phyloP scores from a whole-genome alignment of 108 stramenopile genomes.

The Fragilaria crotonensis region DNA sequence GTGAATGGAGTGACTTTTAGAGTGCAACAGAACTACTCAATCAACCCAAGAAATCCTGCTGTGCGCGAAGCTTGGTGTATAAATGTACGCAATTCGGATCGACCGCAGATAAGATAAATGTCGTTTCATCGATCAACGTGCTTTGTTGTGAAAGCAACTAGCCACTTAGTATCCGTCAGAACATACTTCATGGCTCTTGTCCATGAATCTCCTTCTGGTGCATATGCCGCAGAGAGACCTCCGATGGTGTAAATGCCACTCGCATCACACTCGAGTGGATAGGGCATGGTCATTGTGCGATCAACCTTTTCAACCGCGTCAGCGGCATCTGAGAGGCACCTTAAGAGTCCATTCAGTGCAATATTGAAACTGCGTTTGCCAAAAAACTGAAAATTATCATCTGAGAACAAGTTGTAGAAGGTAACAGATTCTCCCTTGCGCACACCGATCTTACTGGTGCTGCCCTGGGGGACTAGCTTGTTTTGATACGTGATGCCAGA shows the following conservation, averaged over 20 bases:
- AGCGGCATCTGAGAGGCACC: constrained; percentile 56
- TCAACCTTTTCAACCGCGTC: constrained; percentile 43
- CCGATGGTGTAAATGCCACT: constrained; percentile 37
- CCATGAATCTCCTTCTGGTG: constrained; percentile 56
- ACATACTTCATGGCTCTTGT: constrained; percentile 74
- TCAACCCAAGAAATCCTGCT: neutral
- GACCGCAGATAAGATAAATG: too few relatives aligned
- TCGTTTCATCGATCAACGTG: constrained; percentile 42
- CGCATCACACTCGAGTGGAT: constrained; percentile 28
- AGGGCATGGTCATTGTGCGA: constrained; percentile 62
- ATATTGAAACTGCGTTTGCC: constrained; percentile 74
- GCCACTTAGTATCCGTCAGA: constrained; percentile 70
- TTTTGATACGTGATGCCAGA: constrained; percentile 48
- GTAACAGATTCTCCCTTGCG: constrained; percentile 18
- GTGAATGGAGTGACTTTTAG: neutral
- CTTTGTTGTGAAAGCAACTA: constrained; percentile 46
- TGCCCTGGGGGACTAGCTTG: constrained; percentile 57
- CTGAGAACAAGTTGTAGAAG: constrained; percentile 31
- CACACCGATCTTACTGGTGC: constrained; percentile 66
- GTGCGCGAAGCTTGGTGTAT: neutral
- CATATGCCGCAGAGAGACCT: constrained; percentile 44
- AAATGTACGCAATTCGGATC: constrained; percentile 1
- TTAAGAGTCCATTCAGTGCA: constrained; percentile 48
- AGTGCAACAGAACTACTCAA: neutral
- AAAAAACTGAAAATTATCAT: constrained; percentile 37